Conservation (phyloP, 371 early-diverging fungal species). For the Mucor piriformis region DNA sequence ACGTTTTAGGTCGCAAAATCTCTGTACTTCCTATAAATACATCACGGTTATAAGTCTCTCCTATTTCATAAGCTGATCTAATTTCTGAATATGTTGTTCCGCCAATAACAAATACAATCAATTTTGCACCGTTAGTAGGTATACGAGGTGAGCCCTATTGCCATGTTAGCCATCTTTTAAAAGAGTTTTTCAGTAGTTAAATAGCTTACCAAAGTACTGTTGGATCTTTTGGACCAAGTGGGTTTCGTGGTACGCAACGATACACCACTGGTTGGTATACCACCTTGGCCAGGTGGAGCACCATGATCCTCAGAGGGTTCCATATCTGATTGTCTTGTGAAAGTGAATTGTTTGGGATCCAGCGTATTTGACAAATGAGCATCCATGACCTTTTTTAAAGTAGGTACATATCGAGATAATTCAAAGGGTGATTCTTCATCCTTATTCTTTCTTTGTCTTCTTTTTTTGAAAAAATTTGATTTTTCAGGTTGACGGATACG, state of each 20-base stretch:
- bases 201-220: constrained; percentile 21
- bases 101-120: constrained; percentile 86
- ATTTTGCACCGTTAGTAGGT: constrained; percentile 34
- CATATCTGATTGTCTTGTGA: constrained; percentile 53
- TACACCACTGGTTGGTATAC: constrained; percentile 48
- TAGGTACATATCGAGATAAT: constrained; percentile 70
- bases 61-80: constrained; percentile 82
- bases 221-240: constrained; percentile 43
- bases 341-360: constrained; percentile 59
- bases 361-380: constrained; percentile 58
- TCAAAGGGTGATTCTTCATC: constrained; percentile 59
- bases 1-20: constrained; percentile 74
- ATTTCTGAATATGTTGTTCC: constrained; percentile 94
- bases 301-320: constrained; percentile 45
- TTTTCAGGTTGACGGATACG: constrained; percentile 40
- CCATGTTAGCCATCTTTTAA: neutral
- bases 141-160: constrained; percentile 23
- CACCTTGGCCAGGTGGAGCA: constrained; percentile 24
- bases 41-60: constrained; percentile 71
- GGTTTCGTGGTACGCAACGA: constrained; percentile 54
- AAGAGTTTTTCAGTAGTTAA: neutral
- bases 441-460: constrained; percentile 33
- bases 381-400: constrained; percentile 57
- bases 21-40: constrained; percentile 84
- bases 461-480: constrained; percentile 30